phyloP scores from a whole-genome alignment of 2,329 filamentous ascomycete species.

The Emmonsiellopsis sp. region DNA sequence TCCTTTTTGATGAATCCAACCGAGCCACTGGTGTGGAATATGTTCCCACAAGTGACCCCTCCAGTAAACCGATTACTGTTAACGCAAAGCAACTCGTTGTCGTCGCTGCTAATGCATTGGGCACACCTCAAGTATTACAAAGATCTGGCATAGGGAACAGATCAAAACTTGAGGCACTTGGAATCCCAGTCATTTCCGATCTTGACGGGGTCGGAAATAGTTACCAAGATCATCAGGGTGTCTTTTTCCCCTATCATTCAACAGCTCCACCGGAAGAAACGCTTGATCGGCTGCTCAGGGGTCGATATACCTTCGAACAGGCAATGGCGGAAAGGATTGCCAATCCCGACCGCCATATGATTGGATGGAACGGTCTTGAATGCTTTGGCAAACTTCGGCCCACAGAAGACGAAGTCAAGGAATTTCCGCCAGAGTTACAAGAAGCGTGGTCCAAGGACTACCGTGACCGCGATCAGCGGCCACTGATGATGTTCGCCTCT shows the following conservation, averaged over 20 bases:
- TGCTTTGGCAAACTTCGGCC: constrained; percentile 49
- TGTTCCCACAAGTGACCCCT: constrained; percentile 40
- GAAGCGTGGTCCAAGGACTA: constrained; percentile 2
- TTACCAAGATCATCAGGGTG: constrained; percentile 50
- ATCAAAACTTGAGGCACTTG: constrained; percentile 39
- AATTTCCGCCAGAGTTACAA: neutral
- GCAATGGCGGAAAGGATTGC: constrained; percentile 34
- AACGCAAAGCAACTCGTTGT: constrained; percentile 49
- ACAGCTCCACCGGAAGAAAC: constrained; percentile 40
- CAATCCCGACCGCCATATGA: constrained; percentile 31
- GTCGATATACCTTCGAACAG: constrained; percentile 38
- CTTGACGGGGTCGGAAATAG: constrained; percentile 46
- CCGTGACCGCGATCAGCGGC: constrained; percentile 1
- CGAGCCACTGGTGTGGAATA: constrained; percentile 53
- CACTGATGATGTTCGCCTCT: constrained; percentile 9
- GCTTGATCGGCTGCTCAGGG: constrained; percentile 45
- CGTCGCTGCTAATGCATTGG: constrained; percentile 31
- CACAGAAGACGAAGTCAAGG: constrained; percentile 37
- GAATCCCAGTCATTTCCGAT: constrained; percentile 39
- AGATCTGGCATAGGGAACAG: constrained; percentile 53
- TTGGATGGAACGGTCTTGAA: constrained; percentile 53
- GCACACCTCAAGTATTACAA: constrained; percentile 49
- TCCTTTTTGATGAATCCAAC: constrained; percentile 46
- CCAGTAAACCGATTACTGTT: constrained; percentile 26
- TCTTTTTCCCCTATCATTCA: constrained; percentile 46